A percentile compares a stretch with the other conserved stretches of the same genome.
These are phyloP conservation scores for Akanthomyces lecanii DNA, from an alignment of 2,329 filamentous ascomycete genomes.

Conservation along the genomic window DNA sequence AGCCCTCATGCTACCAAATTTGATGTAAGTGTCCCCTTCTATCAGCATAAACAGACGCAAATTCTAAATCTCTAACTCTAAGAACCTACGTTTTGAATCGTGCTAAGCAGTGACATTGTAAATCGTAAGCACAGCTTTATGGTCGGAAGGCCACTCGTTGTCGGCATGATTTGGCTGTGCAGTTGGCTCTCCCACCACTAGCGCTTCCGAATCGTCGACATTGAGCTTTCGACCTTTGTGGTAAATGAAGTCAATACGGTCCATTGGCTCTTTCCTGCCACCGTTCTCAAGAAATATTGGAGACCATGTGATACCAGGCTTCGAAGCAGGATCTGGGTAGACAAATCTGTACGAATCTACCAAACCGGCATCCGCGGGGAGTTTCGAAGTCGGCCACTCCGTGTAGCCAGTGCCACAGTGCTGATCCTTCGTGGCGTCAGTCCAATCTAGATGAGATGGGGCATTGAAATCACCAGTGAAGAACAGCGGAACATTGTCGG, in stretches of 20 bases:
- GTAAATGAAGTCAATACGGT: slow-evolving; percentile 42
- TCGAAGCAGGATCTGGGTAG: slow-evolving; percentile 31
- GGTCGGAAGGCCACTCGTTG: slow-evolving; percentile 42
- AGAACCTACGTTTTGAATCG: too few relatives aligned
- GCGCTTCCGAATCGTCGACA: slow-evolving; percentile 28
- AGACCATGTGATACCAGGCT: slow-evolving; percentile 38
- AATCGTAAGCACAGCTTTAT: slow-evolving; percentile 31
- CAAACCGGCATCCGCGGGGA: slow-evolving; percentile 32
- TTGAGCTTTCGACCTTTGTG: slow-evolving; percentile 32
- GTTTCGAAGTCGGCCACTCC: slow-evolving; percentile 36
- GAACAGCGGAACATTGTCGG: slow-evolving; percentile 32
- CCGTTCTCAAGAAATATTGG: slow-evolving; percentile 34
- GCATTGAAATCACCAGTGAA: slow-evolving; percentile 41
- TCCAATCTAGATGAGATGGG: slow-evolving; percentile 41
- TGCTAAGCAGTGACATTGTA: slow-evolving; percentile 20
- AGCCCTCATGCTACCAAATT: too few relatives aligned
- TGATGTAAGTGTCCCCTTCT: too few relatives aligned
- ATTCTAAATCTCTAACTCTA: too few relatives aligned
- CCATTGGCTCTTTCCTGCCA: slow-evolving; percentile 31
- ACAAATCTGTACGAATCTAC: slow-evolving; percentile 38
- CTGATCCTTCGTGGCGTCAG: slow-evolving; percentile 28
- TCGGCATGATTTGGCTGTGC: slow-evolving; percentile 31
- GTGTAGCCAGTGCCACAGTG: slow-evolving; percentile 34
- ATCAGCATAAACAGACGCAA: too few relatives aligned
- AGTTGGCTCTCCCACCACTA: slow-evolving; percentile 32